These are phyloP conservation scores for Pseudogymnoascus sp. DNA, from an alignment of 2,329 filamentous ascomycete species.

Conservation along the genomic window DNA sequence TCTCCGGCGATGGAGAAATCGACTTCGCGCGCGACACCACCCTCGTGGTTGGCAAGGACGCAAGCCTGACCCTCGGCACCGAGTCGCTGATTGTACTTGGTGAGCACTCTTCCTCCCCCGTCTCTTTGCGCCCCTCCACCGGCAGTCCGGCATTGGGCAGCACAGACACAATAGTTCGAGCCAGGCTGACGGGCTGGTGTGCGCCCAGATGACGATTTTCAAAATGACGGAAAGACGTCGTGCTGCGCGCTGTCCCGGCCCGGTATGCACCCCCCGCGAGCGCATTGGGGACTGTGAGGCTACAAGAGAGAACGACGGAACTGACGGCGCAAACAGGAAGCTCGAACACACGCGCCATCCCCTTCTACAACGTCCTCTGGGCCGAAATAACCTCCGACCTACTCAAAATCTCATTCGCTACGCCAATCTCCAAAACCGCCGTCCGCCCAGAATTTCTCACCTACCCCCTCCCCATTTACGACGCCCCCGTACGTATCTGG, in stretches of 20 bases:
- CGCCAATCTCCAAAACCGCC: slow-evolving; percentile 47
- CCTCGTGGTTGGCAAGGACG: slow-evolving; percentile 47
- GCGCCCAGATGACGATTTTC: slow-evolving; percentile 43
- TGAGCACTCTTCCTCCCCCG: slow-evolving; percentile 26
- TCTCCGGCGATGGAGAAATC: slow-evolving; percentile 26
- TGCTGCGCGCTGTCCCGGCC: slow-evolving; percentile 49
- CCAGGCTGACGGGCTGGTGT: not conserved
- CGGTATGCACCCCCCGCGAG: slow-evolving; percentile 31
- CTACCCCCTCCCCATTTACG: slow-evolving; percentile 43
- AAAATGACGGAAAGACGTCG: slow-evolving; percentile 38
- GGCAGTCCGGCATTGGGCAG: slow-evolving; percentile 8
- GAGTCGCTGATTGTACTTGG: slow-evolving; percentile 53
- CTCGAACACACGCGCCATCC: slow-evolving; percentile 45
- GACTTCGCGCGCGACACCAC: slow-evolving; percentile 35
- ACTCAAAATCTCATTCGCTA: slow-evolving; percentile 66
- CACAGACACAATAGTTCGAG: not conserved
- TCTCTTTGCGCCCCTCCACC: not conserved
- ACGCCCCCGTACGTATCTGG: slow-evolving; percentile 48
- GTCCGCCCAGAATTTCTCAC: slow-evolving; percentile 54
- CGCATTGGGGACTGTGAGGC: slow-evolving; percentile 11
- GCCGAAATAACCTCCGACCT: slow-evolving; percentile 54
- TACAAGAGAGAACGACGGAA: slow-evolving; percentile 9
- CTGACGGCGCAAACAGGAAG: slow-evolving; percentile 21
- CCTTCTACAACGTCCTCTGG: slow-evolving; percentile 80
- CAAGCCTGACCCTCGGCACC: slow-evolving; percentile 50